Conservation (phyloP, 75 land plant species). For the Selaginella tamariscina region DNA sequence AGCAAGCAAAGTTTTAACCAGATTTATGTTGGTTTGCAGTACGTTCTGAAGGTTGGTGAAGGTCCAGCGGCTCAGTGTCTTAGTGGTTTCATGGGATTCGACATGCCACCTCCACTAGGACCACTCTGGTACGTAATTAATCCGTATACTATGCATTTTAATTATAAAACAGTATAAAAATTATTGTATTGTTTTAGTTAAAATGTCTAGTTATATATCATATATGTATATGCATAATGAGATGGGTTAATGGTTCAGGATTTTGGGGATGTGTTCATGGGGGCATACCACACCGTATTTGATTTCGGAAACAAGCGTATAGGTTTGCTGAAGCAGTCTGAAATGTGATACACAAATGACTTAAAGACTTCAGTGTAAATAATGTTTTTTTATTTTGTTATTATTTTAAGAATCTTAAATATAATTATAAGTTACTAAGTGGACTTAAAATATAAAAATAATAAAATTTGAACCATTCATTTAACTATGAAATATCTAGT, state of each 20-base stretch:
- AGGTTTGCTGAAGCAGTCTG: conserved; percentile 42
- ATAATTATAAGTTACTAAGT: too few species aligned
- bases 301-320: conserved; percentile 44
- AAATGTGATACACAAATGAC: too few species aligned
- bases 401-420: too few species aligned
- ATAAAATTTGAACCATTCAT: too few species aligned
- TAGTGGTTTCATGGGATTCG: conserved; percentile 74
- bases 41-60: conserved; percentile 72
- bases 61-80: conserved; percentile 74
- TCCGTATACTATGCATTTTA: neutral
- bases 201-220: neutral
- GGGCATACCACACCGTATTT: conserved; percentile 56
- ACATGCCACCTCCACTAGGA: conserved; percentile 77
- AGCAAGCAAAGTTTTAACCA: neutral
- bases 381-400: too few species aligned
- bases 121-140: conserved; percentile 56
- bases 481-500: too few species aligned
- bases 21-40: conserved; percentile 39
- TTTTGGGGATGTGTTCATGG: conserved; percentile 72
- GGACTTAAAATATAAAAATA: too few species aligned
- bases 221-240: neutral
- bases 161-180: neutral
- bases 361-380: too few species aligned
- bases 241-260: conserved; percentile 28
- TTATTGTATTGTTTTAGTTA: neutral